Percentiles rank a stretch among this genome's conserved stretches.
phyloP scores from a whole-genome alignment of 2,329 filamentous ascomycete species.

The Neofusicoccum sp. region DNA sequence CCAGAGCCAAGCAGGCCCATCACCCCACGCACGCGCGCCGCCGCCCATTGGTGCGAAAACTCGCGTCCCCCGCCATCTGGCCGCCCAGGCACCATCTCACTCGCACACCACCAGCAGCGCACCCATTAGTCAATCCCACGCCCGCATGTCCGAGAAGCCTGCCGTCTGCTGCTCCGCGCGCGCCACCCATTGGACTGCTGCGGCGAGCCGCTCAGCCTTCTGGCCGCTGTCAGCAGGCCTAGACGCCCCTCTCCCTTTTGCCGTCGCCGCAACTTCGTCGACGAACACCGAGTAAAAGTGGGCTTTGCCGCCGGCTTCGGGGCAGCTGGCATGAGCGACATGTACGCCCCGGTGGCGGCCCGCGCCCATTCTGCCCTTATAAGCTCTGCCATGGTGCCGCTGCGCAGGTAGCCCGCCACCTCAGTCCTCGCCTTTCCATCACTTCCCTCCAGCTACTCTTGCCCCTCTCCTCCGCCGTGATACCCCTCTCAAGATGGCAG shows the following conservation, averaged over 20 bases:
- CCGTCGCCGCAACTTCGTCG: slow-evolving; percentile 10
- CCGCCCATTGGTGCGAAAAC: slow-evolving; percentile 16
- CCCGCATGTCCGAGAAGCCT: neutral
- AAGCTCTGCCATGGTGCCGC: slow-evolving; percentile 18
- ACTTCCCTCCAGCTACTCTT: neutral
- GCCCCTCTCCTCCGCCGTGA: slow-evolving; percentile 17
- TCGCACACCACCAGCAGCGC: slow-evolving; percentile 3
- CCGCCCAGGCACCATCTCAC: neutral
- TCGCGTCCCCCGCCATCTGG: neutral
- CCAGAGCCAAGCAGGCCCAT: slow-evolving; percentile 31
- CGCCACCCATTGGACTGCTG: slow-evolving; percentile 2
- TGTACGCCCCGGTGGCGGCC: slow-evolving; percentile 19
- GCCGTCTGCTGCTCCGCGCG: neutral
- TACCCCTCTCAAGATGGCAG: slow-evolving; percentile 22
- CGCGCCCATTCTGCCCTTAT: slow-evolving; percentile 4
- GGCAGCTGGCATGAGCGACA: slow-evolving; percentile 23
- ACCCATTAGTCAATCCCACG: neutral
- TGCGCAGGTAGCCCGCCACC: neutral
- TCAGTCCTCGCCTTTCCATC: neutral
- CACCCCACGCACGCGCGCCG: slow-evolving; percentile 22
- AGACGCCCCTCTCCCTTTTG: neutral
- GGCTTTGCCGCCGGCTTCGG: slow-evolving; percentile 31
- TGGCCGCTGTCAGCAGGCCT: slow-evolving; percentile 1
- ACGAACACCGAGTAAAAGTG: slow-evolving; percentile 23
- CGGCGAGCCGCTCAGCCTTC: neutral